Evolutionary conservation across 345 rosid genomes (phyloP).

Genomic region (Aurinia saxatilis): DNA sequence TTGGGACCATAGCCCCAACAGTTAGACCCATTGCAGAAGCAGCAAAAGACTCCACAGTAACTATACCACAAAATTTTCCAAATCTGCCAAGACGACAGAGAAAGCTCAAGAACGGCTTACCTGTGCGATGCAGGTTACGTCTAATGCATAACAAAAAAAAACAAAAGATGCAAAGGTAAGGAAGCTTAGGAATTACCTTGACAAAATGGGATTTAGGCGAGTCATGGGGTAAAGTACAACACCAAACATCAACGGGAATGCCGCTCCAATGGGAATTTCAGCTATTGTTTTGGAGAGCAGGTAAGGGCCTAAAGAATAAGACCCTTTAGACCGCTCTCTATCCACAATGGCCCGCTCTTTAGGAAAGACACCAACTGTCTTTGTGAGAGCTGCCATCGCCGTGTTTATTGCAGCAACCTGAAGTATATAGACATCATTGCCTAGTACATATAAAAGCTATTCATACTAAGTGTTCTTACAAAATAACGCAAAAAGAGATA

Average conservation of each 20-base stretch:
- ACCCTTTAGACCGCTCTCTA: constrained; percentile 90
- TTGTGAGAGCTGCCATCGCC: constrained; percentile 99
- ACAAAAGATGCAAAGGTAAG: neutral
- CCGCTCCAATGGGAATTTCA: constrained; percentile 90
- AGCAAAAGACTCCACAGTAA: constrained; percentile 89
- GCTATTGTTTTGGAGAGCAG: constrained; percentile 89
- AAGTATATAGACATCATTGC: constrained; percentile 14
- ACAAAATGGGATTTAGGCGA: constrained; percentile 73
- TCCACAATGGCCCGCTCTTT: constrained; percentile 93
- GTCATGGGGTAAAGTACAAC: constrained; percentile 95
- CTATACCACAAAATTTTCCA: constrained; percentile 87
- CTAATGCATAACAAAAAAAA: neutral
- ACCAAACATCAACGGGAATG: constrained; percentile 93
- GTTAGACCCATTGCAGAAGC: constrained; percentile 99
- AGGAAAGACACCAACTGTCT: constrained; percentile 94
- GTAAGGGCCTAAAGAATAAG: constrained; percentile 85
- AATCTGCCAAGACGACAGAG: constrained; percentile 40
- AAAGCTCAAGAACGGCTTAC: constrained; percentile 8
- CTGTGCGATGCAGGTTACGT: neutral
- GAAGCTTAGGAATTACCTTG: constrained; percentile 38
- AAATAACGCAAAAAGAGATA: neutral
- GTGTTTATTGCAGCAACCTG: constrained; percentile 98
- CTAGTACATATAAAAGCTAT: neutral
- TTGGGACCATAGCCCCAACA: constrained; percentile 97
- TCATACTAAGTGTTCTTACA: neutral